Base-by-base conservation (phyloP, 176 grass and related monocot genomes). In the Oryza rufipogon region DNA sequence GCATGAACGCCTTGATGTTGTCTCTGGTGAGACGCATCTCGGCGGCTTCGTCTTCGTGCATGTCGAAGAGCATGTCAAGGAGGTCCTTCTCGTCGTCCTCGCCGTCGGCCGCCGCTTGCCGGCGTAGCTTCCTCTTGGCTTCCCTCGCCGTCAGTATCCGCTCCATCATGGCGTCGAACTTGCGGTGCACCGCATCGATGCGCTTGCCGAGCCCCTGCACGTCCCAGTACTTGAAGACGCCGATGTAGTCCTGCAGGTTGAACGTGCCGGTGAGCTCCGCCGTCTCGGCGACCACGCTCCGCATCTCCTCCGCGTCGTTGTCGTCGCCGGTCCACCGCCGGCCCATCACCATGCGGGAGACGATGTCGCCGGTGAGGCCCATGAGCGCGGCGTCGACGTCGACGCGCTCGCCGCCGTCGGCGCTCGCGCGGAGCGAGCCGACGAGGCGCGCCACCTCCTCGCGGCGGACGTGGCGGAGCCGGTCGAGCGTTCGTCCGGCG, bases 1-100 rank as follows among this genome's bases (percentile, higher is more conserved):
- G 48, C 83, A 92, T 92, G 83, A 92, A 92, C 1, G 83, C 90
- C 87, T 92, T 92, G 68, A 92, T 92, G 86, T 92, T 89, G 0
- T 92, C 80, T 13, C 90, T 86, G 70, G 42, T 86, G 48, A 92
- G 83, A 54, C 16, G 75, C 42, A 92, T 89, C 75, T 92, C 90
- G 16, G 86, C 86, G 23, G 44, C 42, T 0, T 80, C 70, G 52
- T 92, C 83, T 38, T 92, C 83, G 60, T 88, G 86, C 87, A 92
- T 86, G 56, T 92, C 83, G 48, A 92, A 79, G 41, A 92, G 87
- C 64, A 92, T 72, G 80, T 92, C 83, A 6, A 92, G 81, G 9
- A 91, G 20, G 60, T 88, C 89, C 78, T 82, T 85, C 13, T 17
- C 77, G 1, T 7, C 32, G 19, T 14, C 85, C 4, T 36, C 80